phyloP scores from a whole-genome alignment of 2,329 filamentous ascomycete species.

The Ceratocystis destructans region DNA sequence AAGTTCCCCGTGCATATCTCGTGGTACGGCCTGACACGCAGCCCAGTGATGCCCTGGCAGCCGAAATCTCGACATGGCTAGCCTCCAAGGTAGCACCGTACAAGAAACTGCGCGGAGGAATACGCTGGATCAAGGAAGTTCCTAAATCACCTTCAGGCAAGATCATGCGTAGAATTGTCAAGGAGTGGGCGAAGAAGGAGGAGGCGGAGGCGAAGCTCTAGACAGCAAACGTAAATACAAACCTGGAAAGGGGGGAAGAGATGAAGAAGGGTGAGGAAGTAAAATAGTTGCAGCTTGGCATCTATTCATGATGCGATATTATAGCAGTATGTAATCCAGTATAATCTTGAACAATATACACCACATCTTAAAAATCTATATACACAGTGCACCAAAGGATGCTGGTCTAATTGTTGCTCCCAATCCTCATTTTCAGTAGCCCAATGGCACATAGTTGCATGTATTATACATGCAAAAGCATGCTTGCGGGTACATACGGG shows the following conservation, averaged over 20 bases:
- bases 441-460: neutral
- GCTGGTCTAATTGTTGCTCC: neutral
- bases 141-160: conserved; percentile 53
- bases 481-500: neutral
- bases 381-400: neutral
- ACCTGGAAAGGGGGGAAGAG: neutral
- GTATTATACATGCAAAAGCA: neutral
- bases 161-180: conserved; percentile 37
- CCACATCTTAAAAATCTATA: no score
- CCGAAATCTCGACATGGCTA: conserved; percentile 29
- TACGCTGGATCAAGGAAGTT: conserved; percentile 52
- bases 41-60: conserved; percentile 25
- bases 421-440: neutral
- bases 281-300: neutral
- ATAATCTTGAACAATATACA: no score
- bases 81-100: conserved; percentile 48
- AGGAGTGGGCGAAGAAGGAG: conserved; percentile 28
- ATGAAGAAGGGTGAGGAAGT: neutral
- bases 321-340: no score
- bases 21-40: conserved; percentile 28
- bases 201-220: conserved; percentile 28
- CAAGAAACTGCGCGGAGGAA: conserved; percentile 58
- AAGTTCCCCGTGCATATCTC: conserved; percentile 45
- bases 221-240: neutral
- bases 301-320: neutral